Evolutionary conservation across 129 eudicot species (phyloP).

Genomic region (Ambrosia trifida): DNA sequence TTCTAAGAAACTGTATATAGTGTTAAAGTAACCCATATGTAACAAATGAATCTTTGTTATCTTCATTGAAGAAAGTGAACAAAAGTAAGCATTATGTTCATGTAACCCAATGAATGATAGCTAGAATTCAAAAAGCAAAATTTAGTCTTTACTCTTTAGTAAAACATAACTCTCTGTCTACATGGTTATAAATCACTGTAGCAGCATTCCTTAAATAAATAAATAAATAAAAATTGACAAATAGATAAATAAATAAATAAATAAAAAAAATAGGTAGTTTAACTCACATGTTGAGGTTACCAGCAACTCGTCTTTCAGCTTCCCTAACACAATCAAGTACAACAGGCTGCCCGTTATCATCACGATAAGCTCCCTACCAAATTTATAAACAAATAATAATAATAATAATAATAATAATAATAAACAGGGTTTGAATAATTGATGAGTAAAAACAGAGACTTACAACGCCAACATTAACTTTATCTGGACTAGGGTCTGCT

Average conservation of each 20-base stretch:
- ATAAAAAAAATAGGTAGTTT: background rate
- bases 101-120: slow-evolving; percentile 9
- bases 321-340: slow-evolving; percentile 88
- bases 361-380: slow-evolving; percentile 88
- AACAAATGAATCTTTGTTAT: slow-evolving; percentile 21
- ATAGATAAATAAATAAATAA: background rate
- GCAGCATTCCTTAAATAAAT: background rate
- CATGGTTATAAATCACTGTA: slow-evolving; percentile 20
- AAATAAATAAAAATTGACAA: background rate
- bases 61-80: background rate
- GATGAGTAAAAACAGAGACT: slow-evolving; percentile 26
- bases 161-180: too few species aligned
- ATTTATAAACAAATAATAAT: background rate
- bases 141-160: too few species aligned
- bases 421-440: background rate
- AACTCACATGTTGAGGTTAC: slow-evolving; percentile 71
- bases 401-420: background rate
- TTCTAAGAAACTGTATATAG: slow-evolving; percentile 3
- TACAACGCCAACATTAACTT: slow-evolving; percentile 86
- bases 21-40: slow-evolving; percentile 1
- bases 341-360: slow-evolving; percentile 94
- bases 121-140: slow-evolving; percentile 23
- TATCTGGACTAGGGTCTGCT: slow-evolving; percentile 65
- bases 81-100: background rate
- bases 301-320: slow-evolving; percentile 89